A percentile compares a stretch with the other conserved stretches of the same genome.
Evolutionary conservation across 2,329 filamentous ascomycete species (phyloP).

Genomic region (Colletotrichum gloeosporioides): DNA sequence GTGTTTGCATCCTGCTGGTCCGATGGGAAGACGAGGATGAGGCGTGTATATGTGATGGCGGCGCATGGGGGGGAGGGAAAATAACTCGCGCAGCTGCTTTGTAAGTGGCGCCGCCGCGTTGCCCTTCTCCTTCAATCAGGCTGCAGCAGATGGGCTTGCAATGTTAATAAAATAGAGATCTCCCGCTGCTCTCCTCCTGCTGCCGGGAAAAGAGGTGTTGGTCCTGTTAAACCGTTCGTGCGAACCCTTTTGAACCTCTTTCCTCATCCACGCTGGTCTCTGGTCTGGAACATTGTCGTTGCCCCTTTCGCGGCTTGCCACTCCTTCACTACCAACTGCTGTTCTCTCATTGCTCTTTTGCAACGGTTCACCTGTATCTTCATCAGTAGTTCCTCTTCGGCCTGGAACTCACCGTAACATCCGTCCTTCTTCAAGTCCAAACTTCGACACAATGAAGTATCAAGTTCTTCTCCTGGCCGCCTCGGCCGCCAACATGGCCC

Average conservation of each 20-base stretch:
- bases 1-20: background rate
- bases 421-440: background rate
- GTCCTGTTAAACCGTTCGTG: background rate
- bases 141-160: background rate
- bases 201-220: background rate
- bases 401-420: background rate
- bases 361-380: background rate
- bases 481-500: slow-evolving; percentile 16
- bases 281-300: background rate
- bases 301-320: background rate
- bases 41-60: background rate
- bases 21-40: background rate
- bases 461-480: slow-evolving; percentile 20
- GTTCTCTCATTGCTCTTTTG: background rate
- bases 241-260: background rate
- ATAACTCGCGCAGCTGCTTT: background rate
- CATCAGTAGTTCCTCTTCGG: background rate
- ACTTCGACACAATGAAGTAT: slow-evolving; percentile 22
- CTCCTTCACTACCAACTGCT: slow-evolving; percentile 2
- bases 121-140: background rate
- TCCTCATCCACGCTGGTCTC: slow-evolving; percentile 11
- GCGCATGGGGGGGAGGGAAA: background rate
- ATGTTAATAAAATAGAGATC: background rate
- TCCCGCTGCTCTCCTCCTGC: background rate
- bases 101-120: background rate